Evolutionary conservation across 495 filamentous ascomycete species (phyloP).

Genomic region (Achaetomiella virescens): DNA sequence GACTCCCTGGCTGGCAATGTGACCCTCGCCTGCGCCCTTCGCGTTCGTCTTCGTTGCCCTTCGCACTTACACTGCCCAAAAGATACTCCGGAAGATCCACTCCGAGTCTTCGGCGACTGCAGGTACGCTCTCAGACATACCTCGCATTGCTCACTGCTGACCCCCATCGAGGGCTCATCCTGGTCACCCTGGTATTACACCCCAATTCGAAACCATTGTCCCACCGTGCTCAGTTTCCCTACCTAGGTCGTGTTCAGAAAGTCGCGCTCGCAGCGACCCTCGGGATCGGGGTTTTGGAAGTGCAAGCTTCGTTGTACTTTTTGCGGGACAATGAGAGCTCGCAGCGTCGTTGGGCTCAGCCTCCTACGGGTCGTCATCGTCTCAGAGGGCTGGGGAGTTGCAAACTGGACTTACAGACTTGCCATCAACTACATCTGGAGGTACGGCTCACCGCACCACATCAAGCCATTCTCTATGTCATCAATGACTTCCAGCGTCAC

Average conservation of each 20-base stretch:
- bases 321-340: not conserved
- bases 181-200: not conserved
- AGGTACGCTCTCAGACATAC: not conserved
- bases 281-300: slow-evolving; percentile 24
- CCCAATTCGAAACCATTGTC: not conserved
- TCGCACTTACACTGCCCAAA: slow-evolving; percentile 21
- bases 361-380: slow-evolving; percentile 13
- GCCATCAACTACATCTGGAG: slow-evolving; percentile 20
- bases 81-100: slow-evolving; percentile 14
- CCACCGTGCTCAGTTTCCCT: slow-evolving; percentile 13
- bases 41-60: slow-evolving; percentile 17
- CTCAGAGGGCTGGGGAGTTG: not conserved
- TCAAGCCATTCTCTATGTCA: too few relatives aligned
- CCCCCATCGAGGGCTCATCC: slow-evolving; percentile 5
- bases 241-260: slow-evolving; percentile 15
- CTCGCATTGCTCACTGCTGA: not conserved
- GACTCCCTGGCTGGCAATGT: slow-evolving; percentile 1
- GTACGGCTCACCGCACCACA: slow-evolving; percentile 2
- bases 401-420: slow-evolving; percentile 10
- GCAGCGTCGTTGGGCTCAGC: slow-evolving; percentile 21
- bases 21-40: slow-evolving; percentile 12
- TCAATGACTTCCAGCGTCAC: slow-evolving; percentile 7
- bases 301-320: not conserved
- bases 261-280: slow-evolving; percentile 15
- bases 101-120: slow-evolving; percentile 26